These are phyloP conservation scores for Talaromyces sp. DNA, from an alignment of 2,329 filamentous ascomycete genomes.

Conservation along the genomic window DNA sequence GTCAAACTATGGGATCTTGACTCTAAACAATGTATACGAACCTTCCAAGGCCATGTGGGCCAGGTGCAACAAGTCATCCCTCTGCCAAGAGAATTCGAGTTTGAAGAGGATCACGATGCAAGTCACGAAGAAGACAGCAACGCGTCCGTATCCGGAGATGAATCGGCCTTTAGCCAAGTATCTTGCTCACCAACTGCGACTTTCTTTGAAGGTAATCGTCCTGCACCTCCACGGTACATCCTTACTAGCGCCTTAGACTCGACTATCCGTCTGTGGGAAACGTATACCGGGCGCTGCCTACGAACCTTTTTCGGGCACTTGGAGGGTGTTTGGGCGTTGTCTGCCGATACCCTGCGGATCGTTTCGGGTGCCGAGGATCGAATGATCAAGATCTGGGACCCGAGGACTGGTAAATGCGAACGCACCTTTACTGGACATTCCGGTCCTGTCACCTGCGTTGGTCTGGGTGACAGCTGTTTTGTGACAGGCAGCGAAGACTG, in stretches of 20 bases:
- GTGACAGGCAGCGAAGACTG: slow-evolving; percentile 92
- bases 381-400: slow-evolving; percentile 96
- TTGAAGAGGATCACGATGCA: slow-evolving; percentile 70
- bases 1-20: slow-evolving; percentile 93
- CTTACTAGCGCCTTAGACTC: slow-evolving; percentile 88
- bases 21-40: slow-evolving; percentile 70
- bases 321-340: slow-evolving; percentile 92
- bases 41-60: slow-evolving; percentile 85
- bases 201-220: slow-evolving; percentile 63
- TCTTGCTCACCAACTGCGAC: slow-evolving; percentile 45
- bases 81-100: slow-evolving; percentile 83
- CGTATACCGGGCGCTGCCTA: slow-evolving; percentile 74
- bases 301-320: slow-evolving; percentile 96
- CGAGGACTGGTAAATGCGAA: slow-evolving; percentile 85
- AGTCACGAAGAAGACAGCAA: slow-evolving; percentile 58
- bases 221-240: slow-evolving; percentile 83
- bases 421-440: slow-evolving; percentile 87
- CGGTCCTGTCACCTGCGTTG: slow-evolving; percentile 89
- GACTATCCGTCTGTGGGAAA: slow-evolving; percentile 91
- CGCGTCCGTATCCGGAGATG: slow-evolving; percentile 35
- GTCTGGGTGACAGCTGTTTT: slow-evolving; percentile 83
- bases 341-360: slow-evolving; percentile 81
- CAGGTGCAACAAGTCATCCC: slow-evolving; percentile 90
- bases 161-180: slow-evolving; percentile 27
- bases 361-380: slow-evolving; percentile 90